Evolutionary conservation across 2,329 filamentous ascomycete species (phyloP), one percentile per base, ranked within the genome.

Genomic region (Talaromyces sp.): DNA sequence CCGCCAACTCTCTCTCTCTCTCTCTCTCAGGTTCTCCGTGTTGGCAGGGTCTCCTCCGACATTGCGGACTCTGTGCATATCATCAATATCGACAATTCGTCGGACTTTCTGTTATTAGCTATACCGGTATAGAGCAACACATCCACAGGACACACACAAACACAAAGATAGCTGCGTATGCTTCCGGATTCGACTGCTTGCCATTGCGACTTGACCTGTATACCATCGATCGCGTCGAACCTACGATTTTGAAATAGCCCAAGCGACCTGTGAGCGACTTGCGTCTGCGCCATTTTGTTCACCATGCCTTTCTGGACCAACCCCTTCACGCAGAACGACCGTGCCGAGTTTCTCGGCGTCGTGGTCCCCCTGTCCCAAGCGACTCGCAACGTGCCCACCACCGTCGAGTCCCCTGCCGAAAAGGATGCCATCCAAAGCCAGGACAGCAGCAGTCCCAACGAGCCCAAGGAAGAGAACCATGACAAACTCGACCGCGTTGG

Each of bases 291-390:
- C 60, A 60, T 36, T 33, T 18, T 42, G 14, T 53, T 44, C 59
- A 56, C 44, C 18, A 61, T 61, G 59, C 54, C 33, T 31, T 12
- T 47, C 52, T 59, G 51, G 42, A 40, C 59, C 57, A 75, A 81
- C 65, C 82, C 81, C 1, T 83, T 84, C 73, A 78, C 79, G 62
- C 81, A 75, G 64, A 78, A 81, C 66, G 78, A 83, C 65, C 75
- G 80, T 54, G 75, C 75, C 31, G 78, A 83, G 61, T 84, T 82
- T 62, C 76, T 77, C n/a, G 78, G 76, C 27, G 72, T 76, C 28
- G 81, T 84, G 34, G 76, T 84, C 9, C 82, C 83, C 31, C 75
- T 86, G 51, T 74, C 78, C 18, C 70, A 78, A 66, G 75, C 77
- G 16, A 72, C 73, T 34, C 77, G 77, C 64, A 62, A 60, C 57